Conservation (phyloP, 345 rosid genomes). For the Melaleuca alternifolia region DNA sequence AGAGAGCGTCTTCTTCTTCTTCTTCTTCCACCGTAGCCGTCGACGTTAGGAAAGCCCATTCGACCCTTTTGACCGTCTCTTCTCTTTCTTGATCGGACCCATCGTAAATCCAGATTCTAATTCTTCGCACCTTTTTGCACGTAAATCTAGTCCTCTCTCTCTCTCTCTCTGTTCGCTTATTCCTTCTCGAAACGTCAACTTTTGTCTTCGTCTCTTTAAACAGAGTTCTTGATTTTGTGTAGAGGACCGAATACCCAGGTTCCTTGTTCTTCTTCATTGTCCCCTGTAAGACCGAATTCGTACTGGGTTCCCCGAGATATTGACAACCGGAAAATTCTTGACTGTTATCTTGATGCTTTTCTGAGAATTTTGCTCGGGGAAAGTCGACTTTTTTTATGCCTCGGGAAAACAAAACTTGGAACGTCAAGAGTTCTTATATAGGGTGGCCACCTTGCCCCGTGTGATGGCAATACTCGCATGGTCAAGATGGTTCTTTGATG, state of each 20-base stretch:
- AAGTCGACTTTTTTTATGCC: neutral
- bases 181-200: neutral
- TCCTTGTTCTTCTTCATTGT: neutral
- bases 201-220: neutral
- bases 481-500: neutral
- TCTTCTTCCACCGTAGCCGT: neutral
- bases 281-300: neutral
- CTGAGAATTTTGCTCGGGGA: neutral
- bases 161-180: neutral
- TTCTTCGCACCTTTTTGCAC: neutral
- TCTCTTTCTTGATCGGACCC: neutral
- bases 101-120: neutral
- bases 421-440: neutral
- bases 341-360: neutral
- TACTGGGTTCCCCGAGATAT: neutral
- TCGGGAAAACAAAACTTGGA: neutral
- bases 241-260: neutral
- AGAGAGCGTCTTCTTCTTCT: neutral
- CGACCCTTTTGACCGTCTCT: neutral
- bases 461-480: neutral
- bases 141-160: neutral
- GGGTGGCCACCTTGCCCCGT: neutral
- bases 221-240: neutral
- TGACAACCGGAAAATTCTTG: neutral
- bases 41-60: neutral